Percentiles rank a stretch among this genome's conserved stretches.
These are phyloP conservation scores for Colletotrichum cuscutae DNA, from an alignment of 2,329 filamentous ascomycete species.

Conservation along the genomic window DNA sequence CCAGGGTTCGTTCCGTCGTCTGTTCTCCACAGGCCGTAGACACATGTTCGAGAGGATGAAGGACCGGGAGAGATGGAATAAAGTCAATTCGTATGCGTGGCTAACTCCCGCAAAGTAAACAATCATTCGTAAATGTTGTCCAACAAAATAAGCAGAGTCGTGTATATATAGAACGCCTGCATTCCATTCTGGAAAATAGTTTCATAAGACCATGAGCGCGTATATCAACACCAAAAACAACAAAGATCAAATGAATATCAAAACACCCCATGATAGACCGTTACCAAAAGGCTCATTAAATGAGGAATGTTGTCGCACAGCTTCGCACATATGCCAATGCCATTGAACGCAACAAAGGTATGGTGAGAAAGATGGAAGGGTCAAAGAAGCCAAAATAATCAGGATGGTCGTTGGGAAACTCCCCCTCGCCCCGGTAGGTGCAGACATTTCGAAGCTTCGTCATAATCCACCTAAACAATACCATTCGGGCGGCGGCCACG, in stretches of 20 bases:
- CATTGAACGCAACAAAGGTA: neutral
- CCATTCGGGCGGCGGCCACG: conserved; percentile 17
- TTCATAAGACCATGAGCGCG: neutral
- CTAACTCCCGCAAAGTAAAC: neutral
- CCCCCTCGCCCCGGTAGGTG: neutral
- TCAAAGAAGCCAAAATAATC: neutral
- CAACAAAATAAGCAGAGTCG: neutral
- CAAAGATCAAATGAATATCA: neutral
- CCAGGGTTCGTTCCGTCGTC: too few species aligned
- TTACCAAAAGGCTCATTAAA: neutral
- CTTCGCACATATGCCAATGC: conserved; percentile 13
- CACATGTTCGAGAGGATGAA: neutral
- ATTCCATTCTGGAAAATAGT: neutral
- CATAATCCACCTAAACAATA: neutral
- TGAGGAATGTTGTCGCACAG: neutral
- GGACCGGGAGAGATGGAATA: neutral
- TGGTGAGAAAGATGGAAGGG: neutral
- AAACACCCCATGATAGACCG: neutral
- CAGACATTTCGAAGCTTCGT: neutral
- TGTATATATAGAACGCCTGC: conserved; percentile 11
- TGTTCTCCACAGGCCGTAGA: neutral
- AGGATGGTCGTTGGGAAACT: neutral
- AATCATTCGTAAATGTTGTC: neutral
- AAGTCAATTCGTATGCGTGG: conserved; percentile 4
- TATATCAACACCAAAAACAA: neutral